Percentiles rank a stretch among this genome's conserved stretches.
phyloP scores from a whole-genome alignment of 257 asterid species.

The Solanum medicagineum region DNA sequence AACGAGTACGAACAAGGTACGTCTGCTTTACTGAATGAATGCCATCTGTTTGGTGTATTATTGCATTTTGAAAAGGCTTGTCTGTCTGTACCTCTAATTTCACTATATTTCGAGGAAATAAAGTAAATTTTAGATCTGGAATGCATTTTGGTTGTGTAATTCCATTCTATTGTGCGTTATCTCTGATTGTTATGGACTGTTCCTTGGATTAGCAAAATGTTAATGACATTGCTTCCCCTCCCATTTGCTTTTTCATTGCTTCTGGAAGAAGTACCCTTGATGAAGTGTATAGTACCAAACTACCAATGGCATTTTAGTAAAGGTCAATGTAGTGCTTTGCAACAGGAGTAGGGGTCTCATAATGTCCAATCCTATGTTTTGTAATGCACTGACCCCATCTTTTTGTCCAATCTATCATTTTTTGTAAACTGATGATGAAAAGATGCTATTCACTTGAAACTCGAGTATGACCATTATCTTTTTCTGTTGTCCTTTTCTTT shows the following conservation, averaged over 20 bases:
- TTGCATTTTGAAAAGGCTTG: background rate
- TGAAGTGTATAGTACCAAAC: background rate
- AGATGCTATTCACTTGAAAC: background rate
- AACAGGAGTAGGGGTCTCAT: background rate
- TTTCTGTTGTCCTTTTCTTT: background rate
- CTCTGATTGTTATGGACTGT: background rate
- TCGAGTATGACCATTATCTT: background rate
- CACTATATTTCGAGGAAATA: background rate
- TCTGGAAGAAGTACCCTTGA: background rate
- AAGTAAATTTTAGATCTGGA: background rate
- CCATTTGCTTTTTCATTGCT: background rate
- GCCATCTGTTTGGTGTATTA: background rate
- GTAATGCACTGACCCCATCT: background rate
- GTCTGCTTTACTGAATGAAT: background rate
- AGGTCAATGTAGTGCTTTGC: background rate
- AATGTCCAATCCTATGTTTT: background rate
- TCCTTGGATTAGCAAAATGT: background rate
- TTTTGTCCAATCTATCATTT: background rate
- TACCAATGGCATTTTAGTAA: background rate
- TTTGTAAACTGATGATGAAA: background rate
- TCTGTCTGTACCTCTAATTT: background rate
- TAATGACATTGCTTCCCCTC: background rate
- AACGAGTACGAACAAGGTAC: conserved; percentile 83
- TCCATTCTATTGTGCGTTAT: background rate
- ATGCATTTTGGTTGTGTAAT: background rate